Conservation (phyloP, 305 asterid species). For the Plantago rigida region DNA sequence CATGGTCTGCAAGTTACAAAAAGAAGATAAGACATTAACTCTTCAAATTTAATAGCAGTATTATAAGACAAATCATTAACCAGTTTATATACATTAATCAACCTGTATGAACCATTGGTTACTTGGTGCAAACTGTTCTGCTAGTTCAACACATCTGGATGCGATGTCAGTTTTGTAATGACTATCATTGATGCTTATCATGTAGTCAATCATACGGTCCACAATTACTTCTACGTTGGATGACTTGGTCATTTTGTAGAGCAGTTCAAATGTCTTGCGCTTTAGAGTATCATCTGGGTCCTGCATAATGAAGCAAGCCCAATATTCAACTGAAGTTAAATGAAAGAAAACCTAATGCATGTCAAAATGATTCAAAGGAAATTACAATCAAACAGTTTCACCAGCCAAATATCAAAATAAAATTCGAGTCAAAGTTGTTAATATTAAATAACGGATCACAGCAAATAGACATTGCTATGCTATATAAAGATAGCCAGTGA, state of each 20-base stretch:
- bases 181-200: slow-evolving; percentile 78
- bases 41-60: slow-evolving; percentile 9
- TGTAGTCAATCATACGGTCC: slow-evolving; percentile 86
- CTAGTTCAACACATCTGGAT: slow-evolving; percentile 95
- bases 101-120: slow-evolving; percentile 99
- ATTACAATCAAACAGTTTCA: no score
- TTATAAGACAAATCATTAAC: slow-evolving; percentile 15
- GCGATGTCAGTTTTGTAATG: slow-evolving; percentile 97
- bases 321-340: slow-evolving; percentile 17
- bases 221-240: slow-evolving; percentile 97
- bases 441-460: no score
- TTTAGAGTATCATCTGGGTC: slow-evolving; percentile 97
- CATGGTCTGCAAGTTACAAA: slow-evolving; percentile 65
- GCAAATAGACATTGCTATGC: no score
- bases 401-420: no score
- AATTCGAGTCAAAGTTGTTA: no score
- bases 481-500: no score
- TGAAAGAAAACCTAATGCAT: slow-evolving; percentile 7
- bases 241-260: slow-evolving; percentile 95
- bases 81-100: slow-evolving; percentile 19
- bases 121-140: slow-evolving; percentile 98
- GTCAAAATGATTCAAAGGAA: no score
- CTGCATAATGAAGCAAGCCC: slow-evolving; percentile 37
- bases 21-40: slow-evolving; percentile 22
- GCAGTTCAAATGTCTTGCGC: slow-evolving; percentile 91